Base-by-base conservation (phyloP, 2,329 filamentous ascomycete species). In the Talaromyces sp. region DNA sequence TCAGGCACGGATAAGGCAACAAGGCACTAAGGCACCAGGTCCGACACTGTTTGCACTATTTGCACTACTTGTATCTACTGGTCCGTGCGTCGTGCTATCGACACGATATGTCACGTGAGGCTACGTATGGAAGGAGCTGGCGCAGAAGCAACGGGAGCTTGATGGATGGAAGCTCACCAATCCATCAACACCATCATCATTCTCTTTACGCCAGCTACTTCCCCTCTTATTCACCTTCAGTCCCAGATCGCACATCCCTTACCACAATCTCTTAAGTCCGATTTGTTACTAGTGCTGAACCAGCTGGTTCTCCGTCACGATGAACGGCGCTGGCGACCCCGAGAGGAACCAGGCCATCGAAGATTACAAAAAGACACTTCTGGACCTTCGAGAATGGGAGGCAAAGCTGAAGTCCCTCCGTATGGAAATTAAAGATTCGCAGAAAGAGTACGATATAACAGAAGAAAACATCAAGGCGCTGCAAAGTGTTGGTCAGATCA, bases 381-480 rank as follows among this genome's bases (percentile, higher is more conserved):
- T 97, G 74, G 94, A 99, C 80, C 96, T 96, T 73, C 88, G 96
- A 80, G 95, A 99, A 85, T 98, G 93, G 93, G 96, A 99, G 81
- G 90, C 94, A 61, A 99, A 98, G 85, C 87, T 99, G 68, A 99
- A 98, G 84, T 87, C 90, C 62, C 83, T 99, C 73, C 91, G 95
- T 68, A 84, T 97, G 81, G 95, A 97, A 72, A 97, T 99, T 80
- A 99, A 98, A 83, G 92, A 90, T 66, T 82, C 98, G 63, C 92
- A 97, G 78, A 93, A 91, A 76, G 93, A 98, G 73, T 99, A 93
- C 75, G 94, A 99, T 78, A 89, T 94, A 71, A 98, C 95, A 62
- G 95, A 99, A 78, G 96, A 99, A 71, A 98, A 98, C 83, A 98
- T 99, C 85, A 99, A 99, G 85, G 95, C 95, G 70, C 84, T 99